Evolutionary conservation across 2,329 filamentous ascomycete species (phyloP).

Genomic region (Calycina herbarum): DNA sequence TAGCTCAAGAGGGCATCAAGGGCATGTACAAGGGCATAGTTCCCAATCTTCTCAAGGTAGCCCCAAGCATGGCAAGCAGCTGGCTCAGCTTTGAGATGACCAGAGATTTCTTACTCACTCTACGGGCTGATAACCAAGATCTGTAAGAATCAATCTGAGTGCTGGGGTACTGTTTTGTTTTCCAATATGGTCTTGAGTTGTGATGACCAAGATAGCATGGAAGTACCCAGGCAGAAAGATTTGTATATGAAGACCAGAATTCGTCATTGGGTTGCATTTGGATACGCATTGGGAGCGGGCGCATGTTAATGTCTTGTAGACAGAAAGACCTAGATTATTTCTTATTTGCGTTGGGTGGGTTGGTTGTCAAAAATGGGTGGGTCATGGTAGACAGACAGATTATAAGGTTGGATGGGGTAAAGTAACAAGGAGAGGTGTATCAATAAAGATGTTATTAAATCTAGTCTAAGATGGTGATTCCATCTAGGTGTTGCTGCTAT

Average conservation of each 20-base stretch:
- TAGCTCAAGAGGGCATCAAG: constrained; percentile 76
- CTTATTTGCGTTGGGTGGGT: constrained; percentile 14
- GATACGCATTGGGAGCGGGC: constrained; percentile 35
- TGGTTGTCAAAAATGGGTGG: constrained; percentile 21
- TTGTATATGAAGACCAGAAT: constrained; percentile 32
- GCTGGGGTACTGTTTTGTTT: background rate
- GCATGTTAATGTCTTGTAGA: constrained; percentile 30
- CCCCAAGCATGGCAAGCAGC: constrained; percentile 96
- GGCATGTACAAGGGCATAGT: constrained; percentile 96
- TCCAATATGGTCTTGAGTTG: background rate
- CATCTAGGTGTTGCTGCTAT: background rate
- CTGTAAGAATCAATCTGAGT: constrained; percentile 21
- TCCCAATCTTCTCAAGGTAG: constrained; percentile 94
- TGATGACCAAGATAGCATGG: background rate
- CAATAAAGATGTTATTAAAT: background rate
- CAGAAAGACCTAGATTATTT: constrained; percentile 32
- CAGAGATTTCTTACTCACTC: constrained; percentile 74
- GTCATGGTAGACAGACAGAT: constrained; percentile 18
- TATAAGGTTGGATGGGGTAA: background rate
- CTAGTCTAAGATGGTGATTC: background rate
- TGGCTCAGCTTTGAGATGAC: constrained; percentile 97
- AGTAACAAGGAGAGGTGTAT: constrained; percentile 10
- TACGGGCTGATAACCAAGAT: constrained; percentile 47
- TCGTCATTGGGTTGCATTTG: constrained; percentile 28
- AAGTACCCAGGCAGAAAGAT: constrained; percentile 27